Evolutionary conservation across 306 rosid species (phyloP).

Genomic region (Elaeagnus macrophylla): DNA sequence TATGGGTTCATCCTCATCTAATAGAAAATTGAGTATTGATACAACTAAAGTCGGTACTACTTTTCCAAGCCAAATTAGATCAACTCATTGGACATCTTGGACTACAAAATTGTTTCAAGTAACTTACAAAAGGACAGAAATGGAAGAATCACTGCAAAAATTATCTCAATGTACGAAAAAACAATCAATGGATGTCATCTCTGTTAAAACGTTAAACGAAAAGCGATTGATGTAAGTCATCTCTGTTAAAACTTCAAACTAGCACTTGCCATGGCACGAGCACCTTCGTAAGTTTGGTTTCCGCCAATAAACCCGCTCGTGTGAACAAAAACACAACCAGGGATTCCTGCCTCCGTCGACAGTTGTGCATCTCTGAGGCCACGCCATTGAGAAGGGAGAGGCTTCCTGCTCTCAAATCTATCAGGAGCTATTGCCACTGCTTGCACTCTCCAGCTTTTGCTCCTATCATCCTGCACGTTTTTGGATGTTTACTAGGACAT

Average conservation of each 20-base stretch:
- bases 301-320: slow-evolving; percentile 59
- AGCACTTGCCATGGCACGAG: slow-evolving; percentile 46
- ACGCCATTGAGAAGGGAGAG: slow-evolving; percentile 41
- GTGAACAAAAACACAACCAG: slow-evolving; percentile 48
- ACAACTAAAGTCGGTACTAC: no score
- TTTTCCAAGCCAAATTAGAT: no score
- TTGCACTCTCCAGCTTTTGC: slow-evolving; percentile 46
- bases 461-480: slow-evolving; percentile 38
- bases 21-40: no score
- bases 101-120: no score
- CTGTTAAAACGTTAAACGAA: no score
- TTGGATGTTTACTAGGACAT: neutral
- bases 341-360: slow-evolving; percentile 44
- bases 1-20: no score
- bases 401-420: slow-evolving; percentile 47
- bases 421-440: slow-evolving; percentile 42
- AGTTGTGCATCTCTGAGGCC: slow-evolving; percentile 49
- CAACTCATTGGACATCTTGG: no score
- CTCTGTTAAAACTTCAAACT: slow-evolving; percentile 30
- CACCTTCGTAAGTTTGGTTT: slow-evolving; percentile 41
- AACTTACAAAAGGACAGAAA: no score
- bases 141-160: no score
- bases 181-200: no score
- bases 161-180: no score
- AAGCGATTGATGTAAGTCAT: neutral